A percentile compares a stretch with the other conserved stretches of the same genome.
phyloP scores from a whole-genome alignment of 352 stramenopile species.

The Phytopythium helicoides region DNA sequence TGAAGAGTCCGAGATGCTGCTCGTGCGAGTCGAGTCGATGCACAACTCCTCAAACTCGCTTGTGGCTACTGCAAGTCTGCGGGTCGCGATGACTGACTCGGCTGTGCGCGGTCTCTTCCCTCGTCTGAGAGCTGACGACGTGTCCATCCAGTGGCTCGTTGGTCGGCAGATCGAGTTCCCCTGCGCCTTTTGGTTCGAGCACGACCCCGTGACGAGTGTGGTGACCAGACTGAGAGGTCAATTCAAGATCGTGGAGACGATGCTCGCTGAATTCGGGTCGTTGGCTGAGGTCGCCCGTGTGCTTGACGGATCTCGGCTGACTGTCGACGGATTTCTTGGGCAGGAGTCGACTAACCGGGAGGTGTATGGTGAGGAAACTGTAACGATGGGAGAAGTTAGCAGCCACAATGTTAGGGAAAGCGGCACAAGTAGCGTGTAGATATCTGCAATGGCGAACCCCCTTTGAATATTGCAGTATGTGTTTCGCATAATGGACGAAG shows the following conservation, averaged over 20 bases:
- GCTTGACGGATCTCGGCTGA: too few species aligned
- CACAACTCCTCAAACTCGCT: background rate
- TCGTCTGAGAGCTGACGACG: conserved; percentile 2
- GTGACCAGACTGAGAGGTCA: background rate
- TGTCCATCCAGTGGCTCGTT: background rate
- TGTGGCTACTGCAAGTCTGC: conserved; percentile 1
- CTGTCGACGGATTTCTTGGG: too few species aligned
- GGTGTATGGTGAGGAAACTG: too few species aligned
- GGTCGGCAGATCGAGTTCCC: background rate
- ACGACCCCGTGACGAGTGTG: background rate
- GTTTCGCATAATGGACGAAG: too few species aligned
- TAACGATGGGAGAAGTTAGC: too few species aligned
- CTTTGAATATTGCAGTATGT: too few species aligned
- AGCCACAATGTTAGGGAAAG: too few species aligned
- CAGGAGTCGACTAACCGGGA: too few species aligned
- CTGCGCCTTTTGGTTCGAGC: background rate
- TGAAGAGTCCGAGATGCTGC: conserved; percentile 11
- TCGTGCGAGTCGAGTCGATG: conserved; percentile 8
- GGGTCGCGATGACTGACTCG: conserved; percentile 12
- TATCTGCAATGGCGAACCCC: too few species aligned
- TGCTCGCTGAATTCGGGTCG: background rate
- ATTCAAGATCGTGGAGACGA: background rate
- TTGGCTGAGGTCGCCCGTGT: too few species aligned
- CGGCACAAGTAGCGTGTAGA: too few species aligned
- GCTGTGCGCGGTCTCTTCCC: conserved; percentile 14